phyloP scores from a whole-genome alignment of 805 yeast genomes.

The Teunomyces tritomae region DNA sequence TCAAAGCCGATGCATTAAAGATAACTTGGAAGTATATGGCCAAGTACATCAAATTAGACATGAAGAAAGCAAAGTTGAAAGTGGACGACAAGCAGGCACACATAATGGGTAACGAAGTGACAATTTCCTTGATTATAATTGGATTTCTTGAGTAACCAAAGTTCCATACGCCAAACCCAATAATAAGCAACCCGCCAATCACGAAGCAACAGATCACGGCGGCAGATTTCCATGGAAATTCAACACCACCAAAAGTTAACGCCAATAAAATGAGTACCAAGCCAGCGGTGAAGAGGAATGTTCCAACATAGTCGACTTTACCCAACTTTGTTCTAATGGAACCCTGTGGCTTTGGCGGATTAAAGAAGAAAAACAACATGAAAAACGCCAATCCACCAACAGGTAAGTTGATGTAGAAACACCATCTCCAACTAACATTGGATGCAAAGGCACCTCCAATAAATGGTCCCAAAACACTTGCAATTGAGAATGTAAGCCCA shows the following conservation, averaged over 20 bases:
- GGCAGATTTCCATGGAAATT: slow-evolving; percentile 54
- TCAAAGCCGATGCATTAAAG: slow-evolving; percentile 31
- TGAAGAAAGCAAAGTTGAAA: slow-evolving; percentile 38
- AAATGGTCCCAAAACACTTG: slow-evolving; percentile 60
- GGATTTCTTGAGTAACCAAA: slow-evolving; percentile 45
- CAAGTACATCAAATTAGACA: slow-evolving; percentile 32
- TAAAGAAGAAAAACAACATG: slow-evolving; percentile 38
- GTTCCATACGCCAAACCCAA: slow-evolving; percentile 39
- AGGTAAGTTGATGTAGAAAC: slow-evolving; percentile 69
- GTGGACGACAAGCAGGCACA: slow-evolving; percentile 37
- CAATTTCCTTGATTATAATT: slow-evolving; percentile 42
- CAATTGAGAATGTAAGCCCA: slow-evolving; percentile 45
- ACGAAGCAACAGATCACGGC: slow-evolving; percentile 49
- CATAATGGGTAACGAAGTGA: slow-evolving; percentile 33
- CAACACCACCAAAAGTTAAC: slow-evolving; percentile 53
- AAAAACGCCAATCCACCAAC: slow-evolving; percentile 53
- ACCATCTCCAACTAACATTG: slow-evolving; percentile 70
- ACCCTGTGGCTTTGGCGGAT: slow-evolving; percentile 48
- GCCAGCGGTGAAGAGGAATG: slow-evolving; percentile 40
- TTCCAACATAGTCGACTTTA: slow-evolving; percentile 50
- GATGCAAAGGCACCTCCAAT: slow-evolving; percentile 66
- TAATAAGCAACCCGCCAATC: slow-evolving; percentile 40
- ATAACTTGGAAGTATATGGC: slow-evolving; percentile 41
- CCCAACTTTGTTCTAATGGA: slow-evolving; percentile 34
- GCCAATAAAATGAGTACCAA: slow-evolving; percentile 47